Conservation (phyloP, 2,329 filamentous ascomycete genomes). For the Bipolaris oryzae region DNA sequence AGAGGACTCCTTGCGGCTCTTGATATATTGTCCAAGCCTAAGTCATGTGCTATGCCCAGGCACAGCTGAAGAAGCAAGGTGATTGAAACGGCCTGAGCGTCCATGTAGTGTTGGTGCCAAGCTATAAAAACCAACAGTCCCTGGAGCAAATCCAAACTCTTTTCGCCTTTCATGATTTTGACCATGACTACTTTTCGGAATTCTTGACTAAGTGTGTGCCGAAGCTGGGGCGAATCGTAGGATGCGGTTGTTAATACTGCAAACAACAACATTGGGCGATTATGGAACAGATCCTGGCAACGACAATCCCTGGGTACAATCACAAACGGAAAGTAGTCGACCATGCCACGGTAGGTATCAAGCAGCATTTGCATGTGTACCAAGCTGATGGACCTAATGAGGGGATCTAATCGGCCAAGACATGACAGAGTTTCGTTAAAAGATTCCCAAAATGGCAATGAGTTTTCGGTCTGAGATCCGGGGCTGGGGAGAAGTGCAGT, state of each 20-base stretch:
- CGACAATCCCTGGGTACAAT: conserved; percentile 35
- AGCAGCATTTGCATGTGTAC: conserved; percentile 43
- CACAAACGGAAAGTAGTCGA: conserved; percentile 46
- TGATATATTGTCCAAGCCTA: conserved; percentile 38
- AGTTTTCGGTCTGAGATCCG: conserved; percentile 33
- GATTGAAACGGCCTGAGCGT: conserved; percentile 41
- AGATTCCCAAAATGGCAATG: conserved; percentile 41
- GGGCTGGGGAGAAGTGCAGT: conserved; percentile 33
- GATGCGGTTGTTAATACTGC: conserved; percentile 43
- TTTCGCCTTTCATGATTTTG: conserved; percentile 46
- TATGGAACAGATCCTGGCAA: conserved; percentile 36
- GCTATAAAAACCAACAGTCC: conserved; percentile 44
- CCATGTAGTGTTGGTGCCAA: conserved; percentile 49
- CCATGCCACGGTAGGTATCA: conserved; percentile 42
- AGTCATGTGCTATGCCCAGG: conserved; percentile 40
- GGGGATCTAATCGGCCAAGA: conserved; percentile 40
- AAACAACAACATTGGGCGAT: conserved; percentile 44
- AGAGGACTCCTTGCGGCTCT: conserved; percentile 24
- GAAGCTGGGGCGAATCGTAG: conserved; percentile 38
- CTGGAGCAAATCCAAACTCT: conserved; percentile 43
- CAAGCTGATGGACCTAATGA: conserved; percentile 43
- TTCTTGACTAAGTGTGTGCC: conserved; percentile 41
- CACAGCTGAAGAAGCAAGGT: conserved; percentile 44
- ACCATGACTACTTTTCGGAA: conserved; percentile 46
- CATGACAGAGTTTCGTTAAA: conserved; percentile 41